Base-by-base conservation (phyloP, 345 rosid genomes). In the Mallotus nudiflorus region DNA sequence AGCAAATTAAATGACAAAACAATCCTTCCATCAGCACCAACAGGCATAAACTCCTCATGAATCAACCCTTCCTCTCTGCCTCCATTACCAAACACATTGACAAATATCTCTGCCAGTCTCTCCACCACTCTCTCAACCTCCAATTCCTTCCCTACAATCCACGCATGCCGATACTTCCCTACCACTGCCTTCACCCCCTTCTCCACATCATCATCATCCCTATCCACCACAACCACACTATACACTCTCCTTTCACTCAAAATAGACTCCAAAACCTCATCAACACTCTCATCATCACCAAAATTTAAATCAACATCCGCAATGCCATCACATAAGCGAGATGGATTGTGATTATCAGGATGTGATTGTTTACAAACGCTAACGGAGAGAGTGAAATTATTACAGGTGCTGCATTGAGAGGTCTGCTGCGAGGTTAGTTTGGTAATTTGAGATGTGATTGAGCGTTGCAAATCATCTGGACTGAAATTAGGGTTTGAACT, bases 1-100 rank as follows among this genome's bases (percentile, higher is more conserved):
- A 95, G 96, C 76, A 90, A 75, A 80, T 86, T 95, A 70, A 92
- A 92, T 0, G 98, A 94, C 53, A 92, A 92, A 76, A 90, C 88
- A 62, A 90, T 81, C 80, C 52, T 92, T 63, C 99, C 96, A 83
- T 95, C 97, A 35, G 99, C 81, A 69, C 97, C 98, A 16, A 90
- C 96, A 9, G 99, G 99, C 97, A 92, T 92, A 76, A 87, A 90
- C 86, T 89, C 99, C 51, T 83, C 89, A 51, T 76, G 89, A 72
- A 95, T 85, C 51, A 81, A 79, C 1, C 86, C 97, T 50, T 90
- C 88, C 25, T 90, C 92, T 70, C 82, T 84, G 37, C 94, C 98
- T 55, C 98, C 98, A 65, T 92, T 87, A n/a, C 80, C 83, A 84
- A 92, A 92, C 82, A 85, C 82, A 77, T 85, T 84, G 15, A 84